Conservation (phyloP, 305 asterid species). For the Fraxinus paxiana region DNA sequence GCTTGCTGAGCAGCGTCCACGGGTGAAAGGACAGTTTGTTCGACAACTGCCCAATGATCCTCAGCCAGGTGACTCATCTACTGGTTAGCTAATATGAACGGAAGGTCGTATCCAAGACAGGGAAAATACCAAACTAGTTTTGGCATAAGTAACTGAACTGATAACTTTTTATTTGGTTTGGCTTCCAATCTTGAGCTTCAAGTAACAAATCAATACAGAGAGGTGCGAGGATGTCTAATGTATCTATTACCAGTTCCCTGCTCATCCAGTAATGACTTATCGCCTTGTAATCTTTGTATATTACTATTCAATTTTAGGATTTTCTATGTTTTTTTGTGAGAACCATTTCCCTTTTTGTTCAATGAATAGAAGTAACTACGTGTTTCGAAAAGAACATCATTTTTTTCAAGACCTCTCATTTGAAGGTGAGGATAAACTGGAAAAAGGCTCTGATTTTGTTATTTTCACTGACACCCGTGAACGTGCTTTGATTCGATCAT, state of each 20-base stretch:
- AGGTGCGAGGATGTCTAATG: conserved; percentile 14
- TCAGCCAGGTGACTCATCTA: conserved; percentile 27
- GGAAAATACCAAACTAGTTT: conserved; percentile 20
- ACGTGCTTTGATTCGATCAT: background rate
- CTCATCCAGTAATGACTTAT: background rate
- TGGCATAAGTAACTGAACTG: conserved; percentile 30
- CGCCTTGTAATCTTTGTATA: conserved; percentile 4
- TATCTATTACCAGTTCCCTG: conserved; percentile 6
- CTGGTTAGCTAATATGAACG: conserved; percentile 29
- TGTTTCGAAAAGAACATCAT: background rate
- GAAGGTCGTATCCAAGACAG: background rate
- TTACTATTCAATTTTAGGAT: background rate
- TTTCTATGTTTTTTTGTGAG: background rate
- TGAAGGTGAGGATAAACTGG: background rate
- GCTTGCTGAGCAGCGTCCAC: conserved; percentile 62
- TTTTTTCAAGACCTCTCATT: background rate
- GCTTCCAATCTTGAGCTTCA: conserved; percentile 18
- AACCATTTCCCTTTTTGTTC: background rate
- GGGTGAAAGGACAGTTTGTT: conserved; percentile 61
- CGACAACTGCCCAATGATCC: conserved; percentile 38
- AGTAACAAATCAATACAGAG: conserved; percentile 12
- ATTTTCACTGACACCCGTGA: background rate
- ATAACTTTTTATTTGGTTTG: conserved; percentile 25
- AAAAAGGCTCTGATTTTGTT: background rate
- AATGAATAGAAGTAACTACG: background rate